These are phyloP conservation scores for Eucalyptus coolabah DNA, from an alignment of 345 rosid genomes.

Conservation along the genomic window DNA sequence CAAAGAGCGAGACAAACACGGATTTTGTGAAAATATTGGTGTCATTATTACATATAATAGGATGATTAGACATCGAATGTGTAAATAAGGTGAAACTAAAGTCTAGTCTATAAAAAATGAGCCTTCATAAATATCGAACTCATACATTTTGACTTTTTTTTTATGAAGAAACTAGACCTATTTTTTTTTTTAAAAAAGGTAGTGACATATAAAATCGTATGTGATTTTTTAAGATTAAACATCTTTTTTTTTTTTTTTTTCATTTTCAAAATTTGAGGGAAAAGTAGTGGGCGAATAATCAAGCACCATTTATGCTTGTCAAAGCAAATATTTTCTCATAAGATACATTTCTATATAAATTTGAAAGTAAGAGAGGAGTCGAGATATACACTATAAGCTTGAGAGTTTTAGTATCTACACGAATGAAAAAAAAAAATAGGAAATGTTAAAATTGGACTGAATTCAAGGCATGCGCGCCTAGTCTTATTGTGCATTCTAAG, in stretches of 20 bases:
- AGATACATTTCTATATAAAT: background rate
- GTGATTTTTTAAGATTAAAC: background rate
- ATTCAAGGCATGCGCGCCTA: background rate
- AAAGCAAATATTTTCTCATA: too few relatives aligned
- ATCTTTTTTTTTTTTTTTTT: background rate
- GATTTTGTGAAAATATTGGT: background rate
- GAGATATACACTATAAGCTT: accelerated
- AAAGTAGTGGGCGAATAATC: background rate
- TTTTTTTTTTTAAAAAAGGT: too few relatives aligned
- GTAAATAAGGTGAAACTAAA: too few relatives aligned
- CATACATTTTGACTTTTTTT: too few relatives aligned
- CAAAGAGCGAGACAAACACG: background rate
- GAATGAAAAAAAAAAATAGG: too few relatives aligned
- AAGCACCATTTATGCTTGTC: too few relatives aligned
- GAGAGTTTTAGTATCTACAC: background rate
- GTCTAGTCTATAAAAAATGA: too few relatives aligned
- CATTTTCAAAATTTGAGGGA: background rate
- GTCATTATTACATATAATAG: background rate
- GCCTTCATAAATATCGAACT: too few relatives aligned
- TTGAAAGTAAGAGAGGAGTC: too few relatives aligned
- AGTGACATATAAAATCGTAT: background rate
- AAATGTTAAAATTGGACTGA: accelerated
- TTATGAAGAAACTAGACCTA: too few relatives aligned
- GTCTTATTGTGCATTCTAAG: background rate
- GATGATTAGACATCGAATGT: background rate